Percentiles rank a stretch among this genome's conserved stretches.
Evolutionary conservation across 306 rosid genomes (phyloP).

Genomic region (Trichosanthes cucumerina): DNA sequence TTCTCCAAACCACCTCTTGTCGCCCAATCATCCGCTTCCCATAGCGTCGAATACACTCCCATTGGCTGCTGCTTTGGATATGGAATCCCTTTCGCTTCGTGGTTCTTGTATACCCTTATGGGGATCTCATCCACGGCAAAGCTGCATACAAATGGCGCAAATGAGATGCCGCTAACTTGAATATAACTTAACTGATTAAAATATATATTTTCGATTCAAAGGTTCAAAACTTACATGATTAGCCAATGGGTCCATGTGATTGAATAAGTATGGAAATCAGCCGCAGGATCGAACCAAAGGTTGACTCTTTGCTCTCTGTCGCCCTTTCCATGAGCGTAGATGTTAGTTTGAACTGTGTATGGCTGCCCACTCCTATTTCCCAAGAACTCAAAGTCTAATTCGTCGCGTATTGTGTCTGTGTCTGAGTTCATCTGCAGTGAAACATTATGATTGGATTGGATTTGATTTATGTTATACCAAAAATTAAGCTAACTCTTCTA

Average conservation of each 20-base stretch:
- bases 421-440: conserved; percentile 51
- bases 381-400: conserved; percentile 87
- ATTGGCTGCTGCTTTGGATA: conserved; percentile 64
- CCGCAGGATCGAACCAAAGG: conserved; percentile 89
- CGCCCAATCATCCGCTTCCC: conserved; percentile 98
- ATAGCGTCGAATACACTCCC: conserved; percentile 78
- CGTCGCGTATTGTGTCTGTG: conserved; percentile 57
- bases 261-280: conserved; percentile 63
- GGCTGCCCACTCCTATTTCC: conserved; percentile 88
- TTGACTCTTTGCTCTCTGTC: conserved; percentile 76
- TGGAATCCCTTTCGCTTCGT: conserved; percentile 59
- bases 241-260: conserved; percentile 61
- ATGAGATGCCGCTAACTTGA: too few relatives aligned
- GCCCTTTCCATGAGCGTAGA: conserved; percentile 75
- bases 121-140: conserved; percentile 67
- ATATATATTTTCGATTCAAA: too few relatives aligned
- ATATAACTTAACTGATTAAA: too few relatives aligned
- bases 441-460: neutral
- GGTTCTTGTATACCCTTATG: conserved; percentile 81
- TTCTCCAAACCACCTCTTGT: conserved; percentile 97
- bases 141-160: conserved; percentile 23
- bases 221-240: conserved; percentile 41
- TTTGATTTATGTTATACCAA: too few relatives aligned
- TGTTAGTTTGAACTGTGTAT: conserved; percentile 82
- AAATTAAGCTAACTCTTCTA: too few relatives aligned